Base-by-base conservation (phyloP, 2,329 filamentous ascomycete species). In the Cercospora citrullina region DNA sequence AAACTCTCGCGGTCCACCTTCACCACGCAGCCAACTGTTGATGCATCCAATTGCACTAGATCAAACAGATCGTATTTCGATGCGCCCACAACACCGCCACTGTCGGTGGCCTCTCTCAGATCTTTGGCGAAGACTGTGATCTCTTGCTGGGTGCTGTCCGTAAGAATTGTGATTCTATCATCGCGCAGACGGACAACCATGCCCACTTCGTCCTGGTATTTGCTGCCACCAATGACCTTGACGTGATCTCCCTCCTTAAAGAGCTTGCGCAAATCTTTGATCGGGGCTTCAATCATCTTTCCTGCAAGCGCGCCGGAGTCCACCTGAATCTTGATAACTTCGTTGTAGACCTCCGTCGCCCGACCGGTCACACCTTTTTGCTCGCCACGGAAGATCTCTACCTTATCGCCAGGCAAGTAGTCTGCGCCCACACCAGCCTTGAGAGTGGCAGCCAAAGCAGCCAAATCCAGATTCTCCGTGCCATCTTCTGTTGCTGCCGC, bases 91-190 rank as follows among this genome's bases (percentile, higher is more conserved):
- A 94, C 90, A 16, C 92, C 93, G 70, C 93, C 94, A 73, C 93
- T 93, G 77, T 98, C 95, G 65, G 92, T 93, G 30, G 95, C 95
- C 79, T 97, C 92, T 73, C 96, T 89, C 69, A 99, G 82, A 81
- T 99, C 95, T 79, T 96, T 97, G 83, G 94, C 97, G 78, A 99
- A 99, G 36, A 99, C 95, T 0, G 94, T 97, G 73, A 99, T 93
- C 78, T 99, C 95, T 63, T 90, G 89, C 80, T 95, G 94, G 69
- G 89, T 95, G 78, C 95, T 93, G 81, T 99, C 95, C 59, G 92
- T 97, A 72, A 99, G 84, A 72, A 99, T 84, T 1, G 95, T 98
- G 67, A 99, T 93, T 45, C 92, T 90, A 78, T 99, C 95, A 68
- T 96, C 93, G 60, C 89, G 90, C 72, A 97, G 95, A 79, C 93